A percentile compares a stretch with the other conserved stretches of the same genome.
phyloP scores from a whole-genome alignment of 179 eudicot species.

The Amaranthus tricolor region DNA sequence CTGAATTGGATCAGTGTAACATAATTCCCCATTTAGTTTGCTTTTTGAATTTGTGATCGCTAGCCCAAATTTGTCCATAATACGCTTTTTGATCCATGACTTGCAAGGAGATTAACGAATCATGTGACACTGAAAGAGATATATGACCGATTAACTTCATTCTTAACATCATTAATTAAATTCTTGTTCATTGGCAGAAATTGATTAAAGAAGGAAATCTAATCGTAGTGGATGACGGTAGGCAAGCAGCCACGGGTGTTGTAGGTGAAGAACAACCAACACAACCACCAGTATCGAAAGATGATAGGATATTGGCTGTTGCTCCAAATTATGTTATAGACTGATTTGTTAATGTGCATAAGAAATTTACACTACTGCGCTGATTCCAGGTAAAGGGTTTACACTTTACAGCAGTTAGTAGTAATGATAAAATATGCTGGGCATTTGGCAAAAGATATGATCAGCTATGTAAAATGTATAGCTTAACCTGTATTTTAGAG shows the following conservation, averaged over 20 bases:
- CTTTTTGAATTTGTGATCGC: too few relatives aligned
- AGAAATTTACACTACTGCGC: neutral
- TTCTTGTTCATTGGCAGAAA: slow-evolving; percentile 49
- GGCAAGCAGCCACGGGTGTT: slow-evolving; percentile 32
- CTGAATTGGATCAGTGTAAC: too few relatives aligned
- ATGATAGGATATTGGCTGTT: slow-evolving; percentile 79
- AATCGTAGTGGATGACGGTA: slow-evolving; percentile 82
- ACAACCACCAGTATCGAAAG: slow-evolving; percentile 48
- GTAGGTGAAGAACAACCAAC: slow-evolving; percentile 38
- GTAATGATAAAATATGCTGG: neutral
- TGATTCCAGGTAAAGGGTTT: neutral
- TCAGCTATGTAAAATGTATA: neutral
- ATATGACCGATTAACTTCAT: neutral
- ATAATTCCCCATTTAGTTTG: too few relatives aligned
- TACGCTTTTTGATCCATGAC: too few relatives aligned
- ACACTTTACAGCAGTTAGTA: neutral
- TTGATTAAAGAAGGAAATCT: slow-evolving; percentile 80
- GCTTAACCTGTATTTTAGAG: neutral
- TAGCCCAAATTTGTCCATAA: too few relatives aligned
- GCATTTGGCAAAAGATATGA: neutral
- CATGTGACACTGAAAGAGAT: too few relatives aligned
- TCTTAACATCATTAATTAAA: neutral
- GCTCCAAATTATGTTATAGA: slow-evolving; percentile 89
- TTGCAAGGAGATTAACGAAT: too few relatives aligned
- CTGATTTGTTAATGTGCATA: slow-evolving; percentile 21